Conservation (phyloP, 371 early-diverging fungal genomes). For the Apophysomyces variabilis region DNA sequence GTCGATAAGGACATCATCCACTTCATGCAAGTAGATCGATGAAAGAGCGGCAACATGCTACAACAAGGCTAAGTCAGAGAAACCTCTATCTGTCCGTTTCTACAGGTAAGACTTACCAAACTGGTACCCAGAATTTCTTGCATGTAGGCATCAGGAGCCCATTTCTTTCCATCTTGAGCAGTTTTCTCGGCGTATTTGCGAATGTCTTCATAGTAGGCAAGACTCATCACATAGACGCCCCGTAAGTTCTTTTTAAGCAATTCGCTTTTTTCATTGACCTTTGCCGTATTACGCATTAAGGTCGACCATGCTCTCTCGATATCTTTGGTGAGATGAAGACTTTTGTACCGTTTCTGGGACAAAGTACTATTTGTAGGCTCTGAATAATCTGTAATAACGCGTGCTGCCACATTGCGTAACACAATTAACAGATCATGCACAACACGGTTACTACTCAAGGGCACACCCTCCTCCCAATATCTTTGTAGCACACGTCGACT, state of each 20-base stretch:
- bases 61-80: background rate
- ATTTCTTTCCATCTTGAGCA: conserved; percentile 49
- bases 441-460: conserved; percentile 58
- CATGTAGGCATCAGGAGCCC: conserved; percentile 62
- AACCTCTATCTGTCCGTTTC: background rate
- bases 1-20: conserved; percentile 66
- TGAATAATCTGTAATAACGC: conserved; percentile 38
- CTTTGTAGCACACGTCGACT: conserved; percentile 53
- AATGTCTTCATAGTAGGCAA: conserved; percentile 63
- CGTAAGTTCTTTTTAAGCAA: conserved; percentile 50
- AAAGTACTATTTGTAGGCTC: conserved; percentile 20
- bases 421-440: conserved; percentile 58
- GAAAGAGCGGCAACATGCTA: conserved; percentile 66
- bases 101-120: conserved; percentile 48
- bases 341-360: conserved; percentile 24
- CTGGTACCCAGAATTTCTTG: conserved; percentile 68
- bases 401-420: conserved; percentile 56
- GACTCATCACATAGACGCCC: conserved; percentile 57
- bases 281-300: conserved; percentile 41
- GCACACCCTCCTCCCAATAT: conserved; percentile 53
- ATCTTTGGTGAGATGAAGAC: conserved; percentile 30
- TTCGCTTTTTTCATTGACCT: conserved; percentile 22
- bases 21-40: conserved; percentile 61
- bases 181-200: conserved; percentile 51
- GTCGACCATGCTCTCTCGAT: conserved; percentile 52